Evolutionary conservation across 257 asterid genomes (phyloP).

Genomic region (Solanum acaule): DNA sequence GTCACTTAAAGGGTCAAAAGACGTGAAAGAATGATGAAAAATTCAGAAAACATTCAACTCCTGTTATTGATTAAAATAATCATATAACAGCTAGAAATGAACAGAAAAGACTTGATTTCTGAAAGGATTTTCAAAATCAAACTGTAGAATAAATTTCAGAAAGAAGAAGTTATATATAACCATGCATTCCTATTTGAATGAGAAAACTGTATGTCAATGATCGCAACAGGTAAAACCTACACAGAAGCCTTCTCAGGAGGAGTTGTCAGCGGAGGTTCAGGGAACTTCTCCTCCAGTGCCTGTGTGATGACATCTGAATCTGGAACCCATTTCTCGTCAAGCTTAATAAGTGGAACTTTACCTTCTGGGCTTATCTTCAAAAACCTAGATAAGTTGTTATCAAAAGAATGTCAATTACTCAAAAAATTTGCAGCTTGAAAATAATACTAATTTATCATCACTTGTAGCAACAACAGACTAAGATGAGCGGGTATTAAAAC

Average conservation of each 20-base stretch:
- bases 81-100: neutral
- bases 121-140: neutral
- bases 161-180: neutral
- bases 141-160: neutral
- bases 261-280: constrained; percentile 68
- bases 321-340: constrained; percentile 85
- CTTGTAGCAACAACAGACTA: neutral
- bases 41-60: neutral
- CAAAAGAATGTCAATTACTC: neutral
- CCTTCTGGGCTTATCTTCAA: constrained; percentile 73
- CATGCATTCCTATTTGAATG: neutral
- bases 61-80: neutral
- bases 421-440: neutral
- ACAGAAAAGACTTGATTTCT: neutral
- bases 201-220: neutral
- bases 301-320: constrained; percentile 94
- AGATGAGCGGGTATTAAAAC: neutral
- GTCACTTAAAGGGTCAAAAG: neutral
- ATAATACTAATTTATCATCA: neutral
- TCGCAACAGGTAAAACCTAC: constrained; percentile 30
- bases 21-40: neutral
- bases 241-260: constrained; percentile 78
- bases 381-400: constrained; percentile 37
- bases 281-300: constrained; percentile 78
- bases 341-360: constrained; percentile 79